These are phyloP conservation scores for Berberis vulgaris DNA, from an alignment of 164 flowering plant species.

Conservation along the genomic window DNA sequence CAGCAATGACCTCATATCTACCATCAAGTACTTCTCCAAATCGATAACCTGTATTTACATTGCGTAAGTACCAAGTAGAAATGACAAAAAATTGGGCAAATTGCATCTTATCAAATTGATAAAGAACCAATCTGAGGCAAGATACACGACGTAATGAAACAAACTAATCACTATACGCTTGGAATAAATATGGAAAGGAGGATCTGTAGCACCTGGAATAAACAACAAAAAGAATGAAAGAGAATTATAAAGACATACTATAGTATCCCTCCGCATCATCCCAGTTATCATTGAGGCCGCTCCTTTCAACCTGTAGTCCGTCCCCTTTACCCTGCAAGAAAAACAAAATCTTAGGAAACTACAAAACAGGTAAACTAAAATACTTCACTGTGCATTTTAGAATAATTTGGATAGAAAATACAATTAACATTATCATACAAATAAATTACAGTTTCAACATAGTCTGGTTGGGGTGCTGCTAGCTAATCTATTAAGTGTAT, in stretches of 20 bases:
- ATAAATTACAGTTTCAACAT: not conserved
- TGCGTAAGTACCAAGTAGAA: not conserved
- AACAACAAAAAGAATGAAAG: not conserved
- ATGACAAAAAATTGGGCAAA: too few species aligned
- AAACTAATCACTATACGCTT: too few species aligned
- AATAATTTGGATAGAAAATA: not conserved
- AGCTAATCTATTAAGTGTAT: too few species aligned
- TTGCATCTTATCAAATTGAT: too few species aligned
- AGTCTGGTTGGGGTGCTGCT: too few species aligned
- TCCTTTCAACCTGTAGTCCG: slow-evolving; percentile 56
- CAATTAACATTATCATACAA: not conserved
- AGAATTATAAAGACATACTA: slow-evolving; percentile 46
- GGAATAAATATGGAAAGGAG: too few species aligned
- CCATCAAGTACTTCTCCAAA: slow-evolving; percentile 96
- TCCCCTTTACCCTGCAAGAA: slow-evolving; percentile 66
- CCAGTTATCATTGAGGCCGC: slow-evolving; percentile 95
- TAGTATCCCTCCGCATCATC: slow-evolving; percentile 99
- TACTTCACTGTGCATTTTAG: slow-evolving; percentile 29
- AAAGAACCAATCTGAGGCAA: too few species aligned
- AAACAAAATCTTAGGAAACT: not conserved
- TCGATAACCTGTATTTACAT: slow-evolving; percentile 49
- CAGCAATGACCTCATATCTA: slow-evolving; percentile 84
- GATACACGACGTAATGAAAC: too few species aligned
- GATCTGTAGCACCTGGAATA: not conserved
- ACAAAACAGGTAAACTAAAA: slow-evolving; percentile 5